phyloP scores from a whole-genome alignment of 306 rosid species.

The Corylus americana region DNA sequence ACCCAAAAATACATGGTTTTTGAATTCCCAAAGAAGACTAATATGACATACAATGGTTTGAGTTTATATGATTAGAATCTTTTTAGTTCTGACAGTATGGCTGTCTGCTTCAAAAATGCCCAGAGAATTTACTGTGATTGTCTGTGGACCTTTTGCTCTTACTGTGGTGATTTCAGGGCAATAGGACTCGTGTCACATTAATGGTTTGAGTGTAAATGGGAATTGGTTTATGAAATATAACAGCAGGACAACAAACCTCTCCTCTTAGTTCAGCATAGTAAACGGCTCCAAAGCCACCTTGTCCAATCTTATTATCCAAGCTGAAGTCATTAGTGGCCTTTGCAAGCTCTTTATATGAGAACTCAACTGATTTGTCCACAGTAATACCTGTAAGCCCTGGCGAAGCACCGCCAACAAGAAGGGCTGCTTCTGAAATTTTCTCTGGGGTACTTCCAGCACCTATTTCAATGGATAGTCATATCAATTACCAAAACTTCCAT shows the following conservation, averaged over 20 bases:
- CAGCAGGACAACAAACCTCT: conserved; percentile 49
- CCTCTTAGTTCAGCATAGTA: conserved; percentile 68
- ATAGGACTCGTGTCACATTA: background rate
- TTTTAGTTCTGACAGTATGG: too few relatives aligned
- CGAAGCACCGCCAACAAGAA: conserved; percentile 28
- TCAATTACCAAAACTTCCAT: background rate
- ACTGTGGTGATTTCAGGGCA: background rate
- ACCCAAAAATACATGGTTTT: too few relatives aligned
- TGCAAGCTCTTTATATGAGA: conserved; percentile 71
- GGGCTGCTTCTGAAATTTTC: conserved; percentile 40
- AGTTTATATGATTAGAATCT: too few relatives aligned
- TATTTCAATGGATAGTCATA: conserved; percentile 19
- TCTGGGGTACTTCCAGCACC: conserved; percentile 46
- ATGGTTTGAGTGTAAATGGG: background rate
- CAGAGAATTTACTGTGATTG: background rate
- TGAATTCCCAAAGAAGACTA: too few relatives aligned
- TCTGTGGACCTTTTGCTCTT: background rate
- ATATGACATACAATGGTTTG: too few relatives aligned
- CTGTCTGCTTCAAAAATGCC: background rate
- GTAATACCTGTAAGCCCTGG: conserved; percentile 55
- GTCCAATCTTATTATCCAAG: conserved; percentile 54
- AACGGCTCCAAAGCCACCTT: conserved; percentile 79
- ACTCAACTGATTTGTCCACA: conserved; percentile 75
- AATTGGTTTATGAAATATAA: background rate
- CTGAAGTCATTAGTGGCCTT: conserved; percentile 61